These are phyloP conservation scores for Epichloe scottii DNA, from an alignment of 2,329 filamentous ascomycete genomes.

Conservation along the genomic window DNA sequence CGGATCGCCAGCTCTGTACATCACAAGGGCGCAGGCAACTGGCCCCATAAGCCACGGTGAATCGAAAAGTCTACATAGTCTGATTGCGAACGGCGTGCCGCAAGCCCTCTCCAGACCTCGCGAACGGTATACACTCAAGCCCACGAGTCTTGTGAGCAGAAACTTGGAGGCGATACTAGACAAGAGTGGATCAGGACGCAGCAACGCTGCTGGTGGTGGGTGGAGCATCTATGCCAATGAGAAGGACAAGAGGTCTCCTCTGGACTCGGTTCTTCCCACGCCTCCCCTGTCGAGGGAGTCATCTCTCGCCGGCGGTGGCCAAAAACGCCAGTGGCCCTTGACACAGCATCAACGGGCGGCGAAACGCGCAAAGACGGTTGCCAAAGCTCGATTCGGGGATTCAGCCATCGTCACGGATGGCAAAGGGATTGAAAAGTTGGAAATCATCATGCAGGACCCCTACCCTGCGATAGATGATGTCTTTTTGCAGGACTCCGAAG, in stretches of 20 bases:
- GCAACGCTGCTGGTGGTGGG: conserved; percentile 61
- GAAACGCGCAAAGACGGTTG: conserved; percentile 50
- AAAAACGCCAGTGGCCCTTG: conserved; percentile 16
- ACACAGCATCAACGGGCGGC: conserved; percentile 20
- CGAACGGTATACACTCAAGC: conserved; percentile 55
- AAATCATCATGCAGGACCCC: conserved; percentile 45
- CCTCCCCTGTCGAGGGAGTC: conserved; percentile 29
- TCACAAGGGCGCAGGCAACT: conserved; percentile 37
- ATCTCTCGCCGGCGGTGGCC: conserved; percentile 15
- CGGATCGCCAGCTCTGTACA: conserved; percentile 63
- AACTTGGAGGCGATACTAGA: conserved; percentile 59
- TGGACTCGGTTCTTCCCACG: conserved; percentile 38
- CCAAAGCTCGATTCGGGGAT: conserved; percentile 59
- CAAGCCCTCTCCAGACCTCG: conserved; percentile 68
- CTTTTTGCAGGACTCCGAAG: conserved; percentile 13
- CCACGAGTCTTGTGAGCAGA: conserved; percentile 56
- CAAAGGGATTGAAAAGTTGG: conserved; percentile 48
- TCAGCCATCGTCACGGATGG: conserved; percentile 42
- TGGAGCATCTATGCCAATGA: conserved; percentile 70
- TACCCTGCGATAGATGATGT: conserved; percentile 27
- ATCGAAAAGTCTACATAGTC: conserved; percentile 50
- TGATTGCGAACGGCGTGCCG: conserved; percentile 68
- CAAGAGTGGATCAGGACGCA: conserved; percentile 55
- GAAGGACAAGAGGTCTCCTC: conserved; percentile 37
- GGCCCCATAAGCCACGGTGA: conserved; percentile 34